Evolutionary conservation across 306 rosid species (phyloP).

Genomic region (Neltuma alba): DNA sequence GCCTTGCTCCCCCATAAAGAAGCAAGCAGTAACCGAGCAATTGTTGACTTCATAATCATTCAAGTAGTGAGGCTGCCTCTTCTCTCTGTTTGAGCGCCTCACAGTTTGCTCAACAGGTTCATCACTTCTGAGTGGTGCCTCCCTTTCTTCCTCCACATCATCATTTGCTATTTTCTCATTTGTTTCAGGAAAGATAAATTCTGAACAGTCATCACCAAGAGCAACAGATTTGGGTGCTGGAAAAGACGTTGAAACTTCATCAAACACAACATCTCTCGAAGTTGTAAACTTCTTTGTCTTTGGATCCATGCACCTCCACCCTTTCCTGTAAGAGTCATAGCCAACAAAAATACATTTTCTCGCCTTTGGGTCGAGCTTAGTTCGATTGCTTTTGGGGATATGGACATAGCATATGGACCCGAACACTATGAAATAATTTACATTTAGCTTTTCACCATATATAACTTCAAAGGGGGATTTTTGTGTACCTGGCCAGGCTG

Average conservation of each 20-base stretch:
- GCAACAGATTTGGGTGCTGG: no score
- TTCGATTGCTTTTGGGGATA: no score
- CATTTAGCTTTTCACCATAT: no score
- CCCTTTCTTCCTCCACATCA: not conserved
- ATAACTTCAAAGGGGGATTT: no score
- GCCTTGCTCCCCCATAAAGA: not conserved
- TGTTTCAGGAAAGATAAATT: not conserved
- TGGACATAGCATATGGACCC: no score
- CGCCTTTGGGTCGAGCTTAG: no score
- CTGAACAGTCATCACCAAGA: not conserved
- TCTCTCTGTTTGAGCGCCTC: not conserved
- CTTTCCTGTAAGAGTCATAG: no score
- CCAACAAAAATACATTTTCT: no score
- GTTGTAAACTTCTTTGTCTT: not conserved
- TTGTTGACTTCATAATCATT: not conserved
- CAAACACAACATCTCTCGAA: not conserved
- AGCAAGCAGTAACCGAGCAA: not conserved
- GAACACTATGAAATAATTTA: no score
- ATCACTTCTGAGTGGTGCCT: no score
- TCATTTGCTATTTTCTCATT: not conserved
- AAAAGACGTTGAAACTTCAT: not conserved
- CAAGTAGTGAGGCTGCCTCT: not conserved
- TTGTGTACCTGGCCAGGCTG: conserved; percentile 8
- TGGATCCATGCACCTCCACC: not conserved
- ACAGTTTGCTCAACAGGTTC: no score